phyloP scores from a whole-genome alignment of 2,329 filamentous ascomycete genomes.

The Xylariaceae sp. region DNA sequence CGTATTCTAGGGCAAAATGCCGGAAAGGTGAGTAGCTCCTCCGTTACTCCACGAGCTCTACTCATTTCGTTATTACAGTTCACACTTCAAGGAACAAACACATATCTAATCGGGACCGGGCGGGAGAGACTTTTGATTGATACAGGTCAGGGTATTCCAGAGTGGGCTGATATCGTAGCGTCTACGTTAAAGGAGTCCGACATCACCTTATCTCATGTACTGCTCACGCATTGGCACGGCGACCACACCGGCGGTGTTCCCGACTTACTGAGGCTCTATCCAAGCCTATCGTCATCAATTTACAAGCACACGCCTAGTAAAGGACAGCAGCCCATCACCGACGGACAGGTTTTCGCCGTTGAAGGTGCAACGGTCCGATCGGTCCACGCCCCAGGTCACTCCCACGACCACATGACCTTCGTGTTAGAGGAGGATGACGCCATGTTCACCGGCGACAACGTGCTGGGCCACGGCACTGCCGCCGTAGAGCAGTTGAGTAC shows the following conservation, averaged over 20 bases:
- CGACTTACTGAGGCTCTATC: constrained; percentile 60
- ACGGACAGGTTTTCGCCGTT: constrained; percentile 47
- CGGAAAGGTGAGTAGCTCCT: constrained; percentile 33
- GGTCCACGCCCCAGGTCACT: constrained; percentile 58
- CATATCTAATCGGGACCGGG: constrained; percentile 69
- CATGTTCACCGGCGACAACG: constrained; percentile 83
- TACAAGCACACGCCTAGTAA: constrained; percentile 60
- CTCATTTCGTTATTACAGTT: constrained; percentile 36
- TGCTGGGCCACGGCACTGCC: constrained; percentile 77
- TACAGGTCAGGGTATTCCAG: constrained; percentile 62
- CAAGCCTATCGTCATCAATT: constrained; percentile 50
- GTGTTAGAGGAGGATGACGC: constrained; percentile 71
- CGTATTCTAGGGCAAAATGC: constrained; percentile 42
- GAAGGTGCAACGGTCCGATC: constrained; percentile 34
- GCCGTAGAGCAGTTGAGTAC: constrained; percentile 70
- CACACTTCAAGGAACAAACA: constrained; percentile 64
- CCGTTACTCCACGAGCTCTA: background rate
- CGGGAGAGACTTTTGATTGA: constrained; percentile 63
- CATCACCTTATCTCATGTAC: constrained; percentile 44
- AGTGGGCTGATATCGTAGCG: constrained; percentile 47
- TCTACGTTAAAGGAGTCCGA: constrained; percentile 26
- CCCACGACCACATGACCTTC: constrained; percentile 75
- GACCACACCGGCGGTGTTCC: constrained; percentile 77
- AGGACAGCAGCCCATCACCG: constrained; percentile 49
- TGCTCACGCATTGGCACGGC: constrained; percentile 87